A percentile compares a stretch with the other conserved stretches of the same genome.
These are phyloP conservation scores for Chenopodium berlandieri DNA, from an alignment of 148 eudicot species.

Conservation along the genomic window DNA sequence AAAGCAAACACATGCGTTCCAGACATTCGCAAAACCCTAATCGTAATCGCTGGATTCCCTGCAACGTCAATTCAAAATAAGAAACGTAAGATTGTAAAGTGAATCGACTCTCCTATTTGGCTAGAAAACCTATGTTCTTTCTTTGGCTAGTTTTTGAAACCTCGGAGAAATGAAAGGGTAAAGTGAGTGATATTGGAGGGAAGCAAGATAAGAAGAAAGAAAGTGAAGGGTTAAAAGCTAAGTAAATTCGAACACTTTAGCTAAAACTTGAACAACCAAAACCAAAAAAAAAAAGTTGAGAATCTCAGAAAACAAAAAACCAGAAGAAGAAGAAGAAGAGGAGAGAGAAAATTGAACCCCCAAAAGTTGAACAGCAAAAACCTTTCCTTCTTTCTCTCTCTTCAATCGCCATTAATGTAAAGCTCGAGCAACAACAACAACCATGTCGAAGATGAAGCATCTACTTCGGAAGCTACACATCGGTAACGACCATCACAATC, in stretches of 20 bases:
- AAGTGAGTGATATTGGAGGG: background rate
- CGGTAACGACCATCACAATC: slow-evolving; percentile 47
- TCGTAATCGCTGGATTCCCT: too few relatives aligned
- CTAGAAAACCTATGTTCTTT: background rate
- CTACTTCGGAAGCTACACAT: slow-evolving; percentile 84
- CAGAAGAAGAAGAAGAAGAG: background rate
- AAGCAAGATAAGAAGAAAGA: background rate
- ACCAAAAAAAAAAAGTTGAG: too few relatives aligned
- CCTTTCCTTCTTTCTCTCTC: background rate
- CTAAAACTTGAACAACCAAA: too few relatives aligned
- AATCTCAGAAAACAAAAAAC: too few relatives aligned
- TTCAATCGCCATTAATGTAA: slow-evolving; percentile 14
- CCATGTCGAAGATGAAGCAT: slow-evolving; percentile 90
- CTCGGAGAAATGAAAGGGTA: background rate
- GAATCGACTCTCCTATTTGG: too few relatives aligned
- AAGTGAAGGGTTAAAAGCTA: background rate
- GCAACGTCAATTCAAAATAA: too few relatives aligned
- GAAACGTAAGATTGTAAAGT: too few relatives aligned
- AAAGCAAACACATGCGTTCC: too few relatives aligned
- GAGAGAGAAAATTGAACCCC: slow-evolving; percentile 17
- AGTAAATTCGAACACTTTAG: too few relatives aligned
- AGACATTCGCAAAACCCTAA: too few relatives aligned
- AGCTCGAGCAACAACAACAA: slow-evolving; percentile 4
- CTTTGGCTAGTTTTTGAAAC: background rate
- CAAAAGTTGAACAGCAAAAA: background rate